phyloP scores from a whole-genome alignment of 345 rosid genomes.

The Hibiscus mutabilis region DNA sequence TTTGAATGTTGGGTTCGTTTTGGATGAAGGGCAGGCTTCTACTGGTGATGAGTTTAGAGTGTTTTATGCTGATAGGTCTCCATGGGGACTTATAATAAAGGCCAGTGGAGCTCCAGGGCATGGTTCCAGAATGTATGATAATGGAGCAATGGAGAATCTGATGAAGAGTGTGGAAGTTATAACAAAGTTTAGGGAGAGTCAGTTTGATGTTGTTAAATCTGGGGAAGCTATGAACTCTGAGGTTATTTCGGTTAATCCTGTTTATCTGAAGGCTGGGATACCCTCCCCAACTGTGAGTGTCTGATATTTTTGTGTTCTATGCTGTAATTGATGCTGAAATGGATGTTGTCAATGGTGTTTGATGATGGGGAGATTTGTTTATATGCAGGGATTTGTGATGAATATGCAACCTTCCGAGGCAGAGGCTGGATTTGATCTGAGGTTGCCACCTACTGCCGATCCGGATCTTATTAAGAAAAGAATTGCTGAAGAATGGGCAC shows the following conservation, averaged over 20 bases:
- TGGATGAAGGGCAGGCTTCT: constrained; percentile 91
- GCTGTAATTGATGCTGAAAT: neutral
- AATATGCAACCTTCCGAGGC: constrained; percentile 93
- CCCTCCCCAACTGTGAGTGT: constrained; percentile 55
- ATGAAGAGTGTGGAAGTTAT: constrained; percentile 76
- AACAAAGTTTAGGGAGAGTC: constrained; percentile 57
- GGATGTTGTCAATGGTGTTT: neutral
- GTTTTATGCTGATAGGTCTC: constrained; percentile 68
- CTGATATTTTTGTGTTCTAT: neutral
- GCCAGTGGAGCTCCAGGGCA: constrained; percentile 73
- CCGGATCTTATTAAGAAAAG: constrained; percentile 51
- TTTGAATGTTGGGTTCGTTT: constrained; percentile 64
- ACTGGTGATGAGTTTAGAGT: constrained; percentile 55
- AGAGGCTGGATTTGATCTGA: constrained; percentile 82
- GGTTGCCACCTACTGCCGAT: constrained; percentile 75
- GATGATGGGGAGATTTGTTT: neutral
- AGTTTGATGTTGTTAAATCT: constrained; percentile 72
- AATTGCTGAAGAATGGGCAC: constrained; percentile 89
- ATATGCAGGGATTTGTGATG: constrained; percentile 73
- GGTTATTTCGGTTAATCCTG: constrained; percentile 83
- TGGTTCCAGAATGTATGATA: constrained; percentile 73
- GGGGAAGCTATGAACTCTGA: constrained; percentile 56
- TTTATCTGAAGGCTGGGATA: constrained; percentile 75
- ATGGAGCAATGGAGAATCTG: constrained; percentile 82
- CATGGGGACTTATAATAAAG: constrained; percentile 49